Conservation (phyloP, 1,139 yeast species). For the Pneumocystis sp. region DNA sequence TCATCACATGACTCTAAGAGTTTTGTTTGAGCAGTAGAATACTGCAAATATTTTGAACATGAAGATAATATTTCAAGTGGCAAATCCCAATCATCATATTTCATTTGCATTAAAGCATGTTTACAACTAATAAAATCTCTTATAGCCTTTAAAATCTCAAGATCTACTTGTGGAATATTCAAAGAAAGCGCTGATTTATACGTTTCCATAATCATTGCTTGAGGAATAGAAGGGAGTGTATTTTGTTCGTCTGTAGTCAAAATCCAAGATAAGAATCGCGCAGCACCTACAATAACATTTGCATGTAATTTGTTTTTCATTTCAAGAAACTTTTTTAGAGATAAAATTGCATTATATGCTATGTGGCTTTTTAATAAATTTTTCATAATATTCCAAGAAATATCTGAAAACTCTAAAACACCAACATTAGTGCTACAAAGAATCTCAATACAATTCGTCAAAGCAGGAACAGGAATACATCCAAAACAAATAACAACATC, state of each 20-base stretch:
- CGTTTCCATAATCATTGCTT: not conserved
- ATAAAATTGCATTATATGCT: constrained; percentile 25
- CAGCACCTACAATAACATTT: constrained; percentile 38
- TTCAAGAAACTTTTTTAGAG: constrained; percentile 29
- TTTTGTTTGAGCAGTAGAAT: not conserved
- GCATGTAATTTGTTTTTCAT: constrained; percentile 19
- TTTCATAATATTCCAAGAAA: constrained; percentile 29
- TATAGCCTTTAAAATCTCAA: constrained; percentile 5
- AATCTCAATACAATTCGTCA: constrained; percentile 31
- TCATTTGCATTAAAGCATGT: constrained; percentile 1
- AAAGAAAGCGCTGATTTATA: not conserved
- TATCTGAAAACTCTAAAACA: constrained; percentile 27
- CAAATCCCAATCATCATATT: constrained; percentile 9
- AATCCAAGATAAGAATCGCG: not conserved
- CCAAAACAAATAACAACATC: constrained; percentile 37
- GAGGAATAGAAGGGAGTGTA: not conserved
- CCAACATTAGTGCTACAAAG: constrained; percentile 36
- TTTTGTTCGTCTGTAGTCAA: not conserved
- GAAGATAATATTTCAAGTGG: constrained; percentile 6
- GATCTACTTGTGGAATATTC: not conserved
- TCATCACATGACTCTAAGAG: not conserved
- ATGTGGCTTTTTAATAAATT: constrained; percentile 27
- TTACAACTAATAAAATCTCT: constrained; percentile 6
- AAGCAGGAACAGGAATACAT: constrained; percentile 30
- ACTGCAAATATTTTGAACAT: constrained; percentile 3